These are phyloP conservation scores for Capsella bursapastoris DNA, from an alignment of 345 rosid species.

Conservation along the genomic window DNA sequence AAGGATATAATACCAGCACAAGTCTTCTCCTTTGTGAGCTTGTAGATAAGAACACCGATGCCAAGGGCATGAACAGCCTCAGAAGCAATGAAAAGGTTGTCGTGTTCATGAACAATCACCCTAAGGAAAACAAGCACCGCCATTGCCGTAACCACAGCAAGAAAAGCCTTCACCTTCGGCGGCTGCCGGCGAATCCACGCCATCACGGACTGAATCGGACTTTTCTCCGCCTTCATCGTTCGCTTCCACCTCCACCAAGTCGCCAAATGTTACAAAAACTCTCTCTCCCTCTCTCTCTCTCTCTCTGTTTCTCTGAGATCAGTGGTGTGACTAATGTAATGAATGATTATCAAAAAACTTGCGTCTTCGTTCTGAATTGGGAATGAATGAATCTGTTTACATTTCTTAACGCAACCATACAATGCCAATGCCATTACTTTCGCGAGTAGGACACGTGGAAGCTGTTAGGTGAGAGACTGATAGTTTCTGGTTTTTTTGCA, in stretches of 20 bases:
- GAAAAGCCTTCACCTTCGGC: constrained; percentile 71
- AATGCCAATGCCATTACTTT: constrained; percentile 37
- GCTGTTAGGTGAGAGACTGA: constrained; percentile 37
- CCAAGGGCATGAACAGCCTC: constrained; percentile 90
- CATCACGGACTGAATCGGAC: constrained; percentile 62
- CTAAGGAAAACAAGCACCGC: constrained; percentile 68
- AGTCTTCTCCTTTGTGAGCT: constrained; percentile 86
- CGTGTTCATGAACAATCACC: constrained; percentile 80
- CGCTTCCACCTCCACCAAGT: neutral
- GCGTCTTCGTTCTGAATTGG: constrained; percentile 40
- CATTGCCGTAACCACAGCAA: constrained; percentile 62
- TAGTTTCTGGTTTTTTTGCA: constrained; percentile 24
- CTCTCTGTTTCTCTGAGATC: constrained; percentile 5
- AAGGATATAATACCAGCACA: constrained; percentile 60
- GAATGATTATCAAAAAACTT: constrained; percentile 27
- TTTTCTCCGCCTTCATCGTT: constrained; percentile 61
- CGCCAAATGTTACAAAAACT: neutral
- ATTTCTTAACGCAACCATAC: constrained; percentile 30
- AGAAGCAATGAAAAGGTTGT: constrained; percentile 83
- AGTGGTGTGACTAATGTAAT: neutral
- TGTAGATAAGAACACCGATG: constrained; percentile 79
- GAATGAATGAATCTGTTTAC: constrained; percentile 3
- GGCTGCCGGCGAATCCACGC: constrained; percentile 86
- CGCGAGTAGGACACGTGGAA: constrained; percentile 45
- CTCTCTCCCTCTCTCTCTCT: neutral